Conservation (phyloP, 1,139 yeast species). For the Yamadazyma siamensis region DNA sequence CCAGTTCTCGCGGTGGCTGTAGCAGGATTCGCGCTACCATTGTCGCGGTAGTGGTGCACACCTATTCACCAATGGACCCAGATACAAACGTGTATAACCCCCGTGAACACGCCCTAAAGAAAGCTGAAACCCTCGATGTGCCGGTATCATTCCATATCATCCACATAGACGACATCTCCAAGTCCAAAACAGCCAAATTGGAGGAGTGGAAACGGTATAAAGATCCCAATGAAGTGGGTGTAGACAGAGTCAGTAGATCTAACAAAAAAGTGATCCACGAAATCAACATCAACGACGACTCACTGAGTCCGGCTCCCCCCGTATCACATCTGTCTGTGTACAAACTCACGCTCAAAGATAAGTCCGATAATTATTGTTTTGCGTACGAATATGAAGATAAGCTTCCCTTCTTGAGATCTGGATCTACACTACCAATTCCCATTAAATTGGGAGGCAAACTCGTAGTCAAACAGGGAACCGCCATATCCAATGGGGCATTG, state of each 20-base stretch:
- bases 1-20: too few relatives aligned
- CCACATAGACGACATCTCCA: constrained; percentile 34
- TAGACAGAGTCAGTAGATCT: constrained; percentile 30
- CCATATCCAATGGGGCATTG: constrained; percentile 32
- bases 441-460: constrained; percentile 39
- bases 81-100: constrained; percentile 2
- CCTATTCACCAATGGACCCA: constrained; percentile 1
- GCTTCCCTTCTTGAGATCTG: constrained; percentile 29
- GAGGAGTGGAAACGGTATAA: constrained; percentile 39
- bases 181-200: constrained; percentile 30
- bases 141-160: constrained; percentile 29
- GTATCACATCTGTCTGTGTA: constrained; percentile 18
- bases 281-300: constrained; percentile 25
- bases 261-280: constrained; percentile 25
- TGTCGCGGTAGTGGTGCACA: too few relatives aligned
- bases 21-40: too few relatives aligned
- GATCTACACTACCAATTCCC: constrained; percentile 26
- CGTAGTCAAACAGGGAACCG: constrained; percentile 29
- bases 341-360: constrained; percentile 34
- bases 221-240: constrained; percentile 40
- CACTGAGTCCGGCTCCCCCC: not conserved
- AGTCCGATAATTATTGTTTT: constrained; percentile 28
- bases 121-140: too few relatives aligned
- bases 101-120: too few relatives aligned
- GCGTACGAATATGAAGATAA: constrained; percentile 39